phyloP scores from a whole-genome alignment of 2,329 filamentous ascomycete species.

The Bipolaris oryzae region DNA sequence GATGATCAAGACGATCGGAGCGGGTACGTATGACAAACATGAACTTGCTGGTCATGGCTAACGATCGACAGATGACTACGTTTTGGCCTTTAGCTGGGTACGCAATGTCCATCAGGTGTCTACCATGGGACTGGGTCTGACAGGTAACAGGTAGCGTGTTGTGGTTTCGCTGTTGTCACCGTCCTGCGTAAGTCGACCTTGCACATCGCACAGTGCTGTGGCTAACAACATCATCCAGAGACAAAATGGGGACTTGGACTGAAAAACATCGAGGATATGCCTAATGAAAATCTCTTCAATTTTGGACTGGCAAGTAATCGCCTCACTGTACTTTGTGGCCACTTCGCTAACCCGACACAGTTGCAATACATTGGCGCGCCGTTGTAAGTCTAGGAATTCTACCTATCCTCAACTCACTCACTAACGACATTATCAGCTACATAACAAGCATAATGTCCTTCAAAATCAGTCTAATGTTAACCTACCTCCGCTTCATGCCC shows the following conservation, averaged over 20 bases:
- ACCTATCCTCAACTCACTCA: neutral
- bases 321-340: neutral
- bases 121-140: neutral
- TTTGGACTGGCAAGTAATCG: slow-evolving; percentile 16
- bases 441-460: slow-evolving; percentile 25
- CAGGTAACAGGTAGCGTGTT: slow-evolving; percentile 11
- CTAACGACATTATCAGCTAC: slow-evolving; percentile 13
- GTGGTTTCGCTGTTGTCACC: slow-evolving; percentile 20
- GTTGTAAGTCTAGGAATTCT: slow-evolving; percentile 11
- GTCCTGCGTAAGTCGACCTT: slow-evolving; percentile 15
- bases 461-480: slow-evolving; percentile 21
- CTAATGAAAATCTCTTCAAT: slow-evolving; percentile 17
- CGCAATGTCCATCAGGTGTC: neutral
- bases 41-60: neutral
- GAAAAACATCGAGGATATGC: slow-evolving; percentile 16
- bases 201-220: neutral
- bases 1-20: slow-evolving; percentile 22
- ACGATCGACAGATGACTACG: slow-evolving; percentile 17
- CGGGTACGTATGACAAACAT: slow-evolving; percentile 9
- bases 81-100: slow-evolving; percentile 20
- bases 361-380: slow-evolving; percentile 26
- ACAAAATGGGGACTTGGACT: slow-evolving; percentile 25
- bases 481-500: slow-evolving; percentile 25
- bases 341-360: slow-evolving; percentile 8
- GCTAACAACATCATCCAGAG: slow-evolving; percentile 8